Conservation (phyloP, 2,329 filamentous ascomycete species). For the Colletotrichum sp. region DNA sequence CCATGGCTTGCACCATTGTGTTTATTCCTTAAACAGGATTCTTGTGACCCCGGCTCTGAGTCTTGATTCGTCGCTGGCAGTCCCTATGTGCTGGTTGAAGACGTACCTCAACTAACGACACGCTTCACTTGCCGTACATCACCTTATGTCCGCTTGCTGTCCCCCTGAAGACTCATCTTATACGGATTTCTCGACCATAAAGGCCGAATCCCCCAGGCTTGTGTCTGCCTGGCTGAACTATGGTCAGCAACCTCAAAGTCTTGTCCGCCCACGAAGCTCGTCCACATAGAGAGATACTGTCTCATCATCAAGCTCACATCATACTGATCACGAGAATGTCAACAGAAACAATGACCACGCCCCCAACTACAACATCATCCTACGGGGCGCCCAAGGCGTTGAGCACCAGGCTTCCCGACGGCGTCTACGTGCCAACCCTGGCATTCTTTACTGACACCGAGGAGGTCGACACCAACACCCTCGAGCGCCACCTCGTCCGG, state of each 20-base stretch:
- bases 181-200: neutral
- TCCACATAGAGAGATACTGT: accelerated
- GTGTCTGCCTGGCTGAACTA: neutral
- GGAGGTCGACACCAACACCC: slow-evolving; percentile 34
- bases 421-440: slow-evolving; percentile 43
- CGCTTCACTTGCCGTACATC: neutral
- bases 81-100: neutral
- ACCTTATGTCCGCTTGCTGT: neutral
- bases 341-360: neutral
- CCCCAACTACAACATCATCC: neutral
- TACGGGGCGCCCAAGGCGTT: slow-evolving; percentile 11
- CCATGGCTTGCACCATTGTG: neutral
- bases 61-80: neutral
- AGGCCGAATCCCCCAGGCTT: neutral
- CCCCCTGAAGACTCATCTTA: neutral
- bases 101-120: neutral
- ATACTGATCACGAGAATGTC: neutral
- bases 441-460: slow-evolving; percentile 41
- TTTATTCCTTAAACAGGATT: neutral
- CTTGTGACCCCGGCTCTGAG: neutral
- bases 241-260: neutral
- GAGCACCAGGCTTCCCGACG: slow-evolving; percentile 19
- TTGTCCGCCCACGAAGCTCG: neutral
- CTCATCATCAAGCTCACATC: neutral
- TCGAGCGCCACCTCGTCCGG: slow-evolving; percentile 38